Base-by-base conservation (phyloP, 306 rosid species). In the Medicago arabica region DNA sequence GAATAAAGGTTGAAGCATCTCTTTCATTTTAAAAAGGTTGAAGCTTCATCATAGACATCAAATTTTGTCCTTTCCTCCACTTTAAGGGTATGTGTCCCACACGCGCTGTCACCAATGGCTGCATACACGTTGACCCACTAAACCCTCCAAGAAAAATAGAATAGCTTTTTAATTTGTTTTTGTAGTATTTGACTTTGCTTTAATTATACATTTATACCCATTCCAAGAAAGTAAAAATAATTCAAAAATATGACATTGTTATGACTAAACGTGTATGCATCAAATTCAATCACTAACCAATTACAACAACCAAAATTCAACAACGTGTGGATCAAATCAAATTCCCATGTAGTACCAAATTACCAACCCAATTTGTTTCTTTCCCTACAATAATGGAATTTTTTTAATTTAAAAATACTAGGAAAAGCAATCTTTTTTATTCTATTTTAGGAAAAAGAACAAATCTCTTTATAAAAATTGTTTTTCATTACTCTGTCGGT, bases 151-250 rank as follows among this genome's bases (percentile, higher is more conserved):
- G 57, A 7, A 51, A 31, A n/a, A 15, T 16, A 8, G 0, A 19
- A 12, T 19, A n/a, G 34, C 39, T 34, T 75, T 31, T 66, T 39
- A n/a, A n/a, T 6, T 2, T 28, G 31, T 28, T n/a, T 51, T 51
- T 51, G 15, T 23, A 15, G 51, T 11, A 41, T 77, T 77, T 82
- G 86, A 82, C 86, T 73, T 72, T 50, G 7, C 34, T 77, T 2
- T 11, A 68, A 8, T 8, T 1, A 34, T 75, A 47, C 64, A 68
- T 8, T 8, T 1, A 34, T 75, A 47, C 64, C 40, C 7, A 55
- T 25, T 39, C 61, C 59, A 31, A 61, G 41, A 28, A 19, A 18
- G 4, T 10, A 10, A 57, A 54, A 54, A 36, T 15, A 41, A 38
- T 16, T 55, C 23, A 67, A 55, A 78, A 55, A 54, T 36, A 38